Evolutionary conservation across 2,329 filamentous ascomycete genomes (phyloP), one percentile per base, ranked within the genome.

Genomic region (Monilinia polystroma): DNA sequence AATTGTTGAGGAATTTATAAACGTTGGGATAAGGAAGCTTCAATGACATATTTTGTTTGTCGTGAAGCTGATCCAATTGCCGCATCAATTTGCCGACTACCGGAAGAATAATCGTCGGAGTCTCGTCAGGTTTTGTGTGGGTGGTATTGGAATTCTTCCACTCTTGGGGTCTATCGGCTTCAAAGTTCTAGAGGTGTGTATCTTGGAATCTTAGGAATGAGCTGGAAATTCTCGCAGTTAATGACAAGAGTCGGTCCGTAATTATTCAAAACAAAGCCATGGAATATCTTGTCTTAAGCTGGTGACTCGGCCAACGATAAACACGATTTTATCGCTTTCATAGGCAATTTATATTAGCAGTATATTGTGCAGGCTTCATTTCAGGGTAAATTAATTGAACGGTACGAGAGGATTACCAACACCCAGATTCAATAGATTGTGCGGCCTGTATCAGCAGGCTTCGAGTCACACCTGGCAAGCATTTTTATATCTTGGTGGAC

Each of bases 1-100:
- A 75, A 62, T 76, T 74, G 63, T 76, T 76, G 70, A 73, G 75
- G 70, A 75, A 76, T 68, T 75, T 76, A 69, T 76, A 76, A 52
- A 76, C 74, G 67, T 76, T 76, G 35, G 74, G 74, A 64, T 72
- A 74, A n/a, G 74, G 74, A 69, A 74, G 73, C 68, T 70, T 72
- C 69, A 74, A 70, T 64, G 74, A 72, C 74, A 75, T 75, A 67
- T 70, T 73, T 69, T 63, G 32, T 12, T 66, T 70, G 70, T 72
- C 67, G 70, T 69, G 53, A 60, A 59, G 41, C 43, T 52, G 57
- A 51, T 59, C 59, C 53, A 59, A 23, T 59, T 68, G 49, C 69
- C 58, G 67, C 69, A 70, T 69, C 59, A 68, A 64, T 62, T 55
- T 64, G 60, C 59, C 56, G 64, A 63, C 57, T 38, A 20, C 58